Percentiles rank a stretch among this genome's conserved stretches.
These are phyloP conservation scores for Sordaria brevicollis DNA, from an alignment of 495 filamentous ascomycete species.

Conservation along the genomic window DNA sequence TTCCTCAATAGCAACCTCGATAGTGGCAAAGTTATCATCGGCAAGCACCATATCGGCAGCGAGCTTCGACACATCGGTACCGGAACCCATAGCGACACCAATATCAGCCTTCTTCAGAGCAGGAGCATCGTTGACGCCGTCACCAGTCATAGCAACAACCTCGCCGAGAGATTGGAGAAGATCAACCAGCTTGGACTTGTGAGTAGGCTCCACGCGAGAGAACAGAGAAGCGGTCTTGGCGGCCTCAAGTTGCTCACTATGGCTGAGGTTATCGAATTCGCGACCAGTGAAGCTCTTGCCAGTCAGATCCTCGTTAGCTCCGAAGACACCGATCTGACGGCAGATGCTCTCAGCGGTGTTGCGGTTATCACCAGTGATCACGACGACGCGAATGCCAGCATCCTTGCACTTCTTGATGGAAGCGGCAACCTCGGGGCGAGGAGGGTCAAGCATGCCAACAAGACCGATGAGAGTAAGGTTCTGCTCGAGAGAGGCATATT, in stretches of 20 bases:
- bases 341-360: constrained; percentile 98
- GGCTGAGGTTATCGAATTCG: constrained; percentile 80
- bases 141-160: constrained; percentile 98
- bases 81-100: constrained; percentile 97
- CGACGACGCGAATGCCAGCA: constrained; percentile 92
- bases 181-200: constrained; percentile 95
- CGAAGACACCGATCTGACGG: constrained; percentile 92
- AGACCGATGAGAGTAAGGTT: constrained; percentile 90
- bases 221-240: constrained; percentile 84
- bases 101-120: constrained; percentile 98
- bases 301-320: constrained; percentile 64
- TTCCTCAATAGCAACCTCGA: constrained; percentile 91
- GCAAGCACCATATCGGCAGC: constrained; percentile 98
- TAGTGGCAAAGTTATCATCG: constrained; percentile 98
- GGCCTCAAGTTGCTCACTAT: constrained; percentile 68
- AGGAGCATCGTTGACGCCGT: constrained; percentile 98
- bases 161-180: constrained; percentile 86
- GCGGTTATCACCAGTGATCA: constrained; percentile 96
- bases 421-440: constrained; percentile 80
- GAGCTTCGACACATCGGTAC: constrained; percentile 94
- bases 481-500: constrained; percentile 83
- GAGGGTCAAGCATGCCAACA: constrained; percentile 94
- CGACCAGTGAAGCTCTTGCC: constrained; percentile 94
- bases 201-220: constrained; percentile 90
- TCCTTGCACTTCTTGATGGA: constrained; percentile 83